Evolutionary conservation across 371 early-diverging fungal genomes (phyloP), one percentile per base, ranked within the genome.

Genomic region (Syncephalastrum monosporum): DNA sequence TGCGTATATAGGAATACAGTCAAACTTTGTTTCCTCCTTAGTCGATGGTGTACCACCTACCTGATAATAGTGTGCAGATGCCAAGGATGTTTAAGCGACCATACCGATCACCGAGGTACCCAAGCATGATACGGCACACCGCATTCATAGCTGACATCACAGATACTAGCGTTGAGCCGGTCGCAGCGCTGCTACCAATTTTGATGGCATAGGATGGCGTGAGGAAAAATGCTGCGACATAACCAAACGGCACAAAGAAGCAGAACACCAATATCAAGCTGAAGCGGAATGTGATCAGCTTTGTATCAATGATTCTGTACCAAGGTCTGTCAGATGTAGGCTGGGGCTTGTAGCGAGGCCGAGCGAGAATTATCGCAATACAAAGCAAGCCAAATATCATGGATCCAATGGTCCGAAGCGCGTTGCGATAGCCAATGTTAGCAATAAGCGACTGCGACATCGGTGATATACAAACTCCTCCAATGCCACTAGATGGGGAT

Each of bases 401-500:
- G 19, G 56, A 58, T 2, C 74, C 75, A 46, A 71, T 55, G 0
- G 65, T 62, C 3, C 88, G 73, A 15, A 86, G 67, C 0, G 85
- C 64, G 75, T 84, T 84, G 8, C 73, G 69, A 25, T 78, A 71
- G 0, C 87, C 87, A 19, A 82, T 48, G 1, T 55, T 57, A 2
- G 53, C 47, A 29, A 91, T 77, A 47, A 89, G 59, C 7, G 43
- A 56, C 33, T 79, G 78, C 4, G 80, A 75, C 53, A 90, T 68
- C 0, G 88, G 86, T 0, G 84, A 74, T 16, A 92, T 49, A 17
- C 78, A 61, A 2, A 90, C 74, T 4, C 91, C 91, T 17, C 93
- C 93, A 15, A 89, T 56, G 4, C 93, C 92, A n/a, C 83, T 79
- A 13, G 88, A 89, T 82, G 68, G 1, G 83, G 7, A 33, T 33